A percentile compares a stretch with the other conserved stretches of the same genome.
These are phyloP conservation scores for Polygonum aviculare DNA, from an alignment of 148 eudicot genomes.

Conservation along the genomic window DNA sequence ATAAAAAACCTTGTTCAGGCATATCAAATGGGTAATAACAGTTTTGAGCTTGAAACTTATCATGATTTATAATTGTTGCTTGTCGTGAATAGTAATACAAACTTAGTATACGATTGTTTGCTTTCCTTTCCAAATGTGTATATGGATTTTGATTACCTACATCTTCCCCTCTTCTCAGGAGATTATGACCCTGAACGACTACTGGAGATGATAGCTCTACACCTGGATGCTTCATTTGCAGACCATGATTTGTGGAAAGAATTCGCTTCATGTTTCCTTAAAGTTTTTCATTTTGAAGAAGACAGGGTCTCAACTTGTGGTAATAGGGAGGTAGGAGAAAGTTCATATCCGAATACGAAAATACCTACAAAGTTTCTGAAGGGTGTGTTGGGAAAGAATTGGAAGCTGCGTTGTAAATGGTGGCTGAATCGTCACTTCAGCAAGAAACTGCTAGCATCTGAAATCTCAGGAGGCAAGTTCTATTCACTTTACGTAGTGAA, in stretches of 20 bases:
- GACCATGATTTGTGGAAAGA: constrained; percentile 52
- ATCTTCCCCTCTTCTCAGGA: constrained; percentile 29
- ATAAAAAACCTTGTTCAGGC: constrained; percentile 47
- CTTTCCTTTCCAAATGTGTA: not conserved
- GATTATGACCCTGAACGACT: constrained; percentile 46
- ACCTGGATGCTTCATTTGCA: constrained; percentile 64
- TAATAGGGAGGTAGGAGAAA: constrained; percentile 17
- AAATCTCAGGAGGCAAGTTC: constrained; percentile 52
- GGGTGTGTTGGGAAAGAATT: constrained; percentile 34
- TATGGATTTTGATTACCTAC: not conserved
- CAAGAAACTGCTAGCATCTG: constrained; percentile 39
- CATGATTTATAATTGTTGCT: not conserved
- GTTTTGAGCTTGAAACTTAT: not conserved
- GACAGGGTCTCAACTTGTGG: constrained; percentile 53
- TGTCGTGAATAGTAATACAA: not conserved
- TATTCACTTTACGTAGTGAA: not conserved
- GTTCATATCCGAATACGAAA: constrained; percentile 18
- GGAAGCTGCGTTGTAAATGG: constrained; percentile 78
- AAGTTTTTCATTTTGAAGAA: constrained; percentile 46
- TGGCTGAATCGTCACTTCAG: constrained; percentile 75
- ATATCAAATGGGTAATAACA: constrained; percentile 47
- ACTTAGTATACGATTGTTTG: not conserved
- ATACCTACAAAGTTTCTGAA: constrained; percentile 35
- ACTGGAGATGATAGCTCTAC: constrained; percentile 67
- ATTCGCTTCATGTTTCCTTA: constrained; percentile 57